Evolutionary conservation across 768 basidiomycete species (phyloP).

Genomic region (Thelephora ganbajun): DNA sequence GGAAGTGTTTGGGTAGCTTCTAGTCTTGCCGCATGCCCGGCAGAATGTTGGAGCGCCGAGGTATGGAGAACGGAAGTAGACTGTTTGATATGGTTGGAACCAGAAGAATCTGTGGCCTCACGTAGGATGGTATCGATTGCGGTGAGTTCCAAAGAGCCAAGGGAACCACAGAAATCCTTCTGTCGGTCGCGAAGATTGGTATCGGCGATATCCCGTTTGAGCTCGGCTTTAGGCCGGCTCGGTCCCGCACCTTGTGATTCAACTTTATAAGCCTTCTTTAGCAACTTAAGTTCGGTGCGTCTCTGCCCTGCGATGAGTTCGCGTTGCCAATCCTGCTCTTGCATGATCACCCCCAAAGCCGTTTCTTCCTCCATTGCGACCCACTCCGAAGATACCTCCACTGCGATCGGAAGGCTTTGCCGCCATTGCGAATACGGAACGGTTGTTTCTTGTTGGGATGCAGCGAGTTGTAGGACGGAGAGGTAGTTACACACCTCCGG

Average conservation of each 20-base stretch:
- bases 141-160: constrained; percentile 20
- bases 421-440: constrained; percentile 2
- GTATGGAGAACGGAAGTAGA: too few relatives aligned
- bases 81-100: constrained; percentile 3
- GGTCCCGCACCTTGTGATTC: constrained; percentile 3
- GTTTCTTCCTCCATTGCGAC: constrained; percentile 31
- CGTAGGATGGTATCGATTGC: constrained; percentile 13
- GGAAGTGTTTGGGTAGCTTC: too few relatives aligned
- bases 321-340: constrained; percentile 18
- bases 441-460: constrained; percentile 1
- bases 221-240: too few relatives aligned
- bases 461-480: constrained; percentile 31
- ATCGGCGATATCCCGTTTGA: too few relatives aligned
- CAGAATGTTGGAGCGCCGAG: constrained; percentile 8
- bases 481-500: constrained; percentile 61
- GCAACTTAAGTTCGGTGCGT: too few relatives aligned
- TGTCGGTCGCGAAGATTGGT: constrained; percentile 5
- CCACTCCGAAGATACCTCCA: constrained; percentile 39
- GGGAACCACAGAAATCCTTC: constrained; percentile 21
- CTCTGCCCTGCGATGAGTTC: constrained; percentile 11
- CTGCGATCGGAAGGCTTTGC: constrained; percentile 28
- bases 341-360: constrained; percentile 17
- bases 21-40: too few relatives aligned
- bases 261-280: too few relatives aligned
- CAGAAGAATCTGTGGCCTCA: constrained; percentile 2